Base-by-base conservation (phyloP, 371 early-diverging fungal species). In the Nematocida sp. region DNA sequence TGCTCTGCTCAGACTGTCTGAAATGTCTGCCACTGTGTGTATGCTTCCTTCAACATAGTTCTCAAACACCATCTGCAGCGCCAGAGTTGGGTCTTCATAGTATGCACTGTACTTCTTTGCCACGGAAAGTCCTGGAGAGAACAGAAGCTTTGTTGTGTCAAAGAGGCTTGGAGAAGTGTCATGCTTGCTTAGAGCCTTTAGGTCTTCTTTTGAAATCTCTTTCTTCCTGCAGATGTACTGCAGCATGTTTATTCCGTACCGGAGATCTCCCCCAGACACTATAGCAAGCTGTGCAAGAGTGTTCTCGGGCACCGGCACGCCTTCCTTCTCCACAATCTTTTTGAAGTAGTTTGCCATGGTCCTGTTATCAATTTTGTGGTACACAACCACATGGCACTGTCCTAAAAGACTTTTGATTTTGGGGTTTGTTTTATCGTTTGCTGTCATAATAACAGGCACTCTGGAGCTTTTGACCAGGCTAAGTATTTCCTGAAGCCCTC, bases 371-470 rank as follows among this genome's bases (percentile, higher is more conserved):
- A 88, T 85, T 83, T 91, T 87, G 79, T 84, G 85, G 84, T 94
- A 97, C 56, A 86, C 83, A 64, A 94, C 83, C 77, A 96, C 96
- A 29, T 86, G 83, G 82, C 95, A 95, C 76, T 94, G 85, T 78
- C 87, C 88, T 17, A 88, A 87, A 46, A 99, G 83, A 0, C 93
- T 88, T 40, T 89, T 85, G 31, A 99, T 88, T 81, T 96, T 98
- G 19, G 86, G 84, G 23, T 90, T 89, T 67, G 87, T 85, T 29
- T 91, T 85, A 83, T 99, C 99, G 79, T 98, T 99, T 83, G 95
- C 96, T 50, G 98, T 97, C 84, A 99, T 95, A 66, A 99, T 93
- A 31, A 99, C 91, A 13, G 97, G 97, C 25, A 93, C 87, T 80
- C 88, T 88, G 11, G 92, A 88, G 48, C 88, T 89, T 82, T 91